Percentiles rank a stretch among this genome's conserved stretches.
phyloP scores from a whole-genome alignment of 2,329 filamentous ascomycete genomes.

The Pestalotiopsis sp. region DNA sequence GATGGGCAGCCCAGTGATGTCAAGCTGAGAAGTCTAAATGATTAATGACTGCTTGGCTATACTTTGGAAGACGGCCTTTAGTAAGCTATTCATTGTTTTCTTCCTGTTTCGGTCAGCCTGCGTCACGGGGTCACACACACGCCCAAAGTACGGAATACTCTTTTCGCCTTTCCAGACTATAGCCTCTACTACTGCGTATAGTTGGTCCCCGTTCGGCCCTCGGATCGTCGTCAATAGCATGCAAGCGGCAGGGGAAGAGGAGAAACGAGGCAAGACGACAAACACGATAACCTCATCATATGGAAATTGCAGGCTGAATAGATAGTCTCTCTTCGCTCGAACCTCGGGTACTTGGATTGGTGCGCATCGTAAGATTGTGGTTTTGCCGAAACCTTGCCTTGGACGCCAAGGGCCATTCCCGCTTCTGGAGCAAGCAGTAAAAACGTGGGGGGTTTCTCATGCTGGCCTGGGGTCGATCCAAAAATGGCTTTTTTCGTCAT shows the following conservation, averaged over 20 bases:
- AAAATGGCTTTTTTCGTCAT: slow-evolving; percentile 6
- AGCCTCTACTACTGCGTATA: background rate
- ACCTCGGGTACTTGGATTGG: background rate
- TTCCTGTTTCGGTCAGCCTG: background rate
- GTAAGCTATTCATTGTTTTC: background rate
- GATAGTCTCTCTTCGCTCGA: background rate
- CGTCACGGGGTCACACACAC: background rate
- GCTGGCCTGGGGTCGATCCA: background rate
- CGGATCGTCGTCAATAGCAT: background rate
- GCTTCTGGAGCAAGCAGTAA: background rate
- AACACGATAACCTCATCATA: background rate
- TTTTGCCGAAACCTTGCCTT: background rate
- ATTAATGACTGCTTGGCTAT: background rate
- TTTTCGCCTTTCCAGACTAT: background rate
- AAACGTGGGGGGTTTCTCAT: slow-evolving; percentile 6
- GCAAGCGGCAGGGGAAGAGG: background rate
- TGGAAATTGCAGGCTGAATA: background rate
- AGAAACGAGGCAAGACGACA: background rate
- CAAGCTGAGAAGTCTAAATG: slow-evolving; percentile 2
- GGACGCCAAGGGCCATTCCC: slow-evolving; percentile 4
- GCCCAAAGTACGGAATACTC: background rate
- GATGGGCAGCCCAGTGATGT: slow-evolving; percentile 5
- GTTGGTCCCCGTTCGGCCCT: background rate
- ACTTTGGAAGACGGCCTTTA: background rate
- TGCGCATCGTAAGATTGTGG: slow-evolving; percentile 9